Percentiles rank a stretch among this genome's conserved stretches.
phyloP scores from a whole-genome alignment of 306 rosid genomes.

The Gynostemma pentaphyllum region DNA sequence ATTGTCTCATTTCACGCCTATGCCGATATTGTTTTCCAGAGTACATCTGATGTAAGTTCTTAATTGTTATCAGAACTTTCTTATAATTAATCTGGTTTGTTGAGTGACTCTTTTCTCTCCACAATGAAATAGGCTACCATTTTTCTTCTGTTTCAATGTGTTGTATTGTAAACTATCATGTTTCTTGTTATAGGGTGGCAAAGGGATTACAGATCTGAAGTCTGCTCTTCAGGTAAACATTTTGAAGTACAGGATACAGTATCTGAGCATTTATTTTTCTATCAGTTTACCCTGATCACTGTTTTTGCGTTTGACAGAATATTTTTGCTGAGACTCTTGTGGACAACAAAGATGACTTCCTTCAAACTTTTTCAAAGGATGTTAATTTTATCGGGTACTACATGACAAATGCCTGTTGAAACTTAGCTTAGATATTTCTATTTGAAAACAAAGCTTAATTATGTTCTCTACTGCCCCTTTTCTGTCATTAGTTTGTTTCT shows the following conservation, averaged over 20 bases:
- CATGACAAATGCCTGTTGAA: not conserved
- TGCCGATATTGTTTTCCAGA: constrained; percentile 52
- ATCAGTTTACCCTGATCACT: constrained; percentile 11
- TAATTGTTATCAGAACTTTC: not conserved
- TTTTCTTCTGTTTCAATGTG: not conserved
- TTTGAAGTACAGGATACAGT: not conserved
- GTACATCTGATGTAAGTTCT: constrained; percentile 71
- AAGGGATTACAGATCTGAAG: constrained; percentile 77
- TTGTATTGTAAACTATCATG: constrained; percentile 11
- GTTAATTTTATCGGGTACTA: constrained; percentile 46
- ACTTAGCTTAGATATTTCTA: not conserved
- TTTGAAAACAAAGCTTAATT: not conserved
- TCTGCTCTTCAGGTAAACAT: constrained; percentile 58
- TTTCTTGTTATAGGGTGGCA: constrained; percentile 53
- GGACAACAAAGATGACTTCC: constrained; percentile 69
- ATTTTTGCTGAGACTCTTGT: constrained; percentile 79
- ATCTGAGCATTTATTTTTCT: not conserved
- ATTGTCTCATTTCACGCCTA: constrained; percentile 60
- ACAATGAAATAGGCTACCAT: not conserved
- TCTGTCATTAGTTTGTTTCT: not conserved
- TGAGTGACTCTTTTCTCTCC: not conserved
- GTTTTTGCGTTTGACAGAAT: constrained; percentile 37
- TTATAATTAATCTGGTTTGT: not conserved
- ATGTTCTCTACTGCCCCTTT: not conserved
- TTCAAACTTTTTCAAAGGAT: constrained; percentile 42